Evolutionary conservation across 495 filamentous ascomycete genomes (phyloP).

Genomic region (Pyrenopolyporus hunteri): DNA sequence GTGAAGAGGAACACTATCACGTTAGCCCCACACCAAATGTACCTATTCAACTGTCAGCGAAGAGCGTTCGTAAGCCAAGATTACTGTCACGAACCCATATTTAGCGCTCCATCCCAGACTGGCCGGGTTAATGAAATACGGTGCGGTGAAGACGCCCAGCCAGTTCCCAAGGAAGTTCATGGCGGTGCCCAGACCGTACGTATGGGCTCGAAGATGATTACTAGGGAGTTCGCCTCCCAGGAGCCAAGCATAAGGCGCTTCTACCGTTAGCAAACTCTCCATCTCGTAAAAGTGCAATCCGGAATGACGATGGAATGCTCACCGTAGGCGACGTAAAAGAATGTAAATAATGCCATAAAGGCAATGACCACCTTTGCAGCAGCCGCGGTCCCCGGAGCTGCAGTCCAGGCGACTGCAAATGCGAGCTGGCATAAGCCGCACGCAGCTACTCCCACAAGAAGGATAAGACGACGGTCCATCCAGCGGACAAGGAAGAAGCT

Average conservation of each 20-base stretch:
- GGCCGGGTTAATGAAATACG: slow-evolving; percentile 63
- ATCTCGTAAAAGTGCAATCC: background rate
- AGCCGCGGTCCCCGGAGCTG: slow-evolving; percentile 45
- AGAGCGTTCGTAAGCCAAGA: background rate
- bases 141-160: slow-evolving; percentile 58
- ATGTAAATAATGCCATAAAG: slow-evolving; percentile 42
- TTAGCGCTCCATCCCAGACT: slow-evolving; percentile 51
- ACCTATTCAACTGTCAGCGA: slow-evolving; percentile 18
- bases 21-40: slow-evolving; percentile 50
- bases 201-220: slow-evolving; percentile 54
- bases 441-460: slow-evolving; percentile 53
- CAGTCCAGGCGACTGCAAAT: slow-evolving; percentile 55
- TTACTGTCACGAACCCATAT: slow-evolving; percentile 43
- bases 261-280: slow-evolving; percentile 3
- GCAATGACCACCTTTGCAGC: slow-evolving; percentile 56
- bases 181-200: slow-evolving; percentile 53
- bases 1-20: slow-evolving; percentile 51
- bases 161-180: slow-evolving; percentile 57
- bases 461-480: slow-evolving; percentile 53
- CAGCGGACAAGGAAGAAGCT: slow-evolving; percentile 54
- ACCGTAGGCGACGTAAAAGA: slow-evolving; percentile 52
- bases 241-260: slow-evolving; percentile 59
- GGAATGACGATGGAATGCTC: background rate
- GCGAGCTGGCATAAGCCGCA: slow-evolving; percentile 58
- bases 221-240: slow-evolving; percentile 57